A percentile compares a stretch with the other conserved stretches of the same genome.
Conservation (phyloP, 257 asterid species). For the Salvia rosmarinus region DNA sequence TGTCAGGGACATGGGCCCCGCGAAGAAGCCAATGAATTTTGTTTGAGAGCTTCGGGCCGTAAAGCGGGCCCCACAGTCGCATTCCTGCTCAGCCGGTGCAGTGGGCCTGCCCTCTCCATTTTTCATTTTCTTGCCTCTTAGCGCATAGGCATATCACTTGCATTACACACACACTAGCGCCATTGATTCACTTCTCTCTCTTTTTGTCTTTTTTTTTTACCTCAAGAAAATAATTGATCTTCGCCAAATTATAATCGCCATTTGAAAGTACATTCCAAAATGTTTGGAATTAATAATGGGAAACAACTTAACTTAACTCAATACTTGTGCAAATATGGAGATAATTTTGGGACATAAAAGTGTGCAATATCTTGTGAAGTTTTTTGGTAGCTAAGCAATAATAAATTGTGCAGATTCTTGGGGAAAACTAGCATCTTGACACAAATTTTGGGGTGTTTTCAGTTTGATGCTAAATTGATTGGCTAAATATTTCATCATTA, state of each 20-base stretch:
- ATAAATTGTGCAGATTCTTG: no score
- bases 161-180: conserved; percentile 38
- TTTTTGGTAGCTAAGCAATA: background rate
- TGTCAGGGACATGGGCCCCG: conserved; percentile 19
- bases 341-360: background rate
- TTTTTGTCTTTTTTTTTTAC: background rate
- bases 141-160: background rate
- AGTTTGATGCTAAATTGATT: no score
- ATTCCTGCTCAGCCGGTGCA: conserved; percentile 39
- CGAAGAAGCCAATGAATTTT: background rate
- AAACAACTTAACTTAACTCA: background rate
- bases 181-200: conserved; percentile 38
- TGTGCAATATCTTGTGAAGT: background rate
- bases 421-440: no score
- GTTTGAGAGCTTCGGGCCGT: conserved; percentile 27
- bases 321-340: background rate
- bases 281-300: background rate
- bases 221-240: background rate
- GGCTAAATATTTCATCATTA: background rate
- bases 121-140: conserved; percentile 13
- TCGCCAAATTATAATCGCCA: background rate
- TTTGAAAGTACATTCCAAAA: background rate
- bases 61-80: conserved; percentile 34
- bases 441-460: no score
- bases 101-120: conserved; percentile 41